phyloP scores from a whole-genome alignment of 169 alveolate genomes.

The Amoebophrya sp. region DNA sequence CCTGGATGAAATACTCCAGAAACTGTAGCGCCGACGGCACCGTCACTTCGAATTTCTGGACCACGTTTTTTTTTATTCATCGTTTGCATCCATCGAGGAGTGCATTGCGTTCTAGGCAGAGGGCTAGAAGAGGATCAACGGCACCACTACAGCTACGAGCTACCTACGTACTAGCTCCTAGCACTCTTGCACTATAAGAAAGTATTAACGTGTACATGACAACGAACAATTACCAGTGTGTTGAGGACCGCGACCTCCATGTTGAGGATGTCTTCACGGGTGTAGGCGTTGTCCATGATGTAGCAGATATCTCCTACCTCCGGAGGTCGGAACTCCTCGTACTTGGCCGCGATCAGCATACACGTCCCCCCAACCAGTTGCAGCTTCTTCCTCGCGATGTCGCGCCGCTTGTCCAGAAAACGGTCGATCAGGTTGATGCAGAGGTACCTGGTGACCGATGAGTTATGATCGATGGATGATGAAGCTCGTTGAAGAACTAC shows the following conservation, averaged over 20 bases:
- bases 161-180: no score
- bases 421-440: constrained; percentile 15
- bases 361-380: constrained; percentile 16
- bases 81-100: no score
- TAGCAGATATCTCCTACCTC: constrained; percentile 6
- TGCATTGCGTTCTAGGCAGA: no score
- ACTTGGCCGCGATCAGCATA: constrained; percentile 13
- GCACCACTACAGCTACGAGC: no score
- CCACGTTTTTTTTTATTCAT: no score
- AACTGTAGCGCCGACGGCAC: constrained; percentile 10
- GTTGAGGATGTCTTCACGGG: constrained; percentile 3
- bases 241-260: constrained; percentile 14
- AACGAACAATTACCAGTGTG: constrained; percentile 5
- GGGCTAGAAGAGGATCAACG: no score
- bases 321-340: constrained; percentile 13
- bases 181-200: no score
- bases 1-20: neutral
- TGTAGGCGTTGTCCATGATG: constrained; percentile 8
- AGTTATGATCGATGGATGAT: no score
- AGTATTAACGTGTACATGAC: no score
- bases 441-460: neutral
- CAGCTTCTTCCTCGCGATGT: constrained; percentile 3
- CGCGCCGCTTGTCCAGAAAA: neutral
- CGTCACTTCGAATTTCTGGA: constrained; percentile 3
- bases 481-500: no score